These are phyloP conservation scores for Colletotrichum sp. DNA, from an alignment of 2,329 filamentous ascomycete genomes.

Conservation along the genomic window DNA sequence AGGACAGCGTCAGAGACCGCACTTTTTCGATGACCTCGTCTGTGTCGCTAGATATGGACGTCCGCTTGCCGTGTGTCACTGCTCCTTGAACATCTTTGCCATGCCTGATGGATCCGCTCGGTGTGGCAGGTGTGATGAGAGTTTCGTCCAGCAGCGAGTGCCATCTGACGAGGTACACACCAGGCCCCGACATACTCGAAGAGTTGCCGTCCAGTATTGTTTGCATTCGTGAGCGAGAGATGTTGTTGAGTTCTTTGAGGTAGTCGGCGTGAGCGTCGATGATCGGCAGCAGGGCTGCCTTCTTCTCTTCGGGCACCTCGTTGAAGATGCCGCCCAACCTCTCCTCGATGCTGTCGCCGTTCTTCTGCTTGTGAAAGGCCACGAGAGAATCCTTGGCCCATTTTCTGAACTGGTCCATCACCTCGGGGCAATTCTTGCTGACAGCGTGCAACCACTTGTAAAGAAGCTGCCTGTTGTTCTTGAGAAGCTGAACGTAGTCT, in stretches of 20 bases:
- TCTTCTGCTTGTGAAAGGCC: conserved; percentile 52
- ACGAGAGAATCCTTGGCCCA: conserved; percentile 65
- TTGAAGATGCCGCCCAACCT: conserved; percentile 47
- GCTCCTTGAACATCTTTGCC: conserved; percentile 57
- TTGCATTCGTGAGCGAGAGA: conserved; percentile 62
- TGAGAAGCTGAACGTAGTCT: conserved; percentile 73
- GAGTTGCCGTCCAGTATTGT: conserved; percentile 53
- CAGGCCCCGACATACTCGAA: conserved; percentile 61
- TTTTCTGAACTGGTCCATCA: conserved; percentile 63
- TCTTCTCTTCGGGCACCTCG: conserved; percentile 51
- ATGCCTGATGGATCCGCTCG: conserved; percentile 55
- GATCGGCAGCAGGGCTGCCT: conserved; percentile 48
- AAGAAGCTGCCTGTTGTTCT: conserved; percentile 65
- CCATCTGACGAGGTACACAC: conserved; percentile 76
- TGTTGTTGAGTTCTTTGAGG: conserved; percentile 56
- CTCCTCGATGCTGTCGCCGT: conserved; percentile 36
- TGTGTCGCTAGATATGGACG: conserved; percentile 31
- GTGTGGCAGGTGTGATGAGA: conserved; percentile 64
- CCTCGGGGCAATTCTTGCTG: conserved; percentile 69
- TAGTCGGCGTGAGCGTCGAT: conserved; percentile 68
- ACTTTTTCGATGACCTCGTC: conserved; percentile 28
- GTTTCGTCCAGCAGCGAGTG: conserved; percentile 74
- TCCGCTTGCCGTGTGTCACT: conserved; percentile 48
- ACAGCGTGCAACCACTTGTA: conserved; percentile 77
- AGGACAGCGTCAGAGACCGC: conserved; percentile 32